These are phyloP conservation scores for Cymbopogon flexuosus DNA, from an alignment of 202 grass and related monocot species.

Conservation along the genomic window DNA sequence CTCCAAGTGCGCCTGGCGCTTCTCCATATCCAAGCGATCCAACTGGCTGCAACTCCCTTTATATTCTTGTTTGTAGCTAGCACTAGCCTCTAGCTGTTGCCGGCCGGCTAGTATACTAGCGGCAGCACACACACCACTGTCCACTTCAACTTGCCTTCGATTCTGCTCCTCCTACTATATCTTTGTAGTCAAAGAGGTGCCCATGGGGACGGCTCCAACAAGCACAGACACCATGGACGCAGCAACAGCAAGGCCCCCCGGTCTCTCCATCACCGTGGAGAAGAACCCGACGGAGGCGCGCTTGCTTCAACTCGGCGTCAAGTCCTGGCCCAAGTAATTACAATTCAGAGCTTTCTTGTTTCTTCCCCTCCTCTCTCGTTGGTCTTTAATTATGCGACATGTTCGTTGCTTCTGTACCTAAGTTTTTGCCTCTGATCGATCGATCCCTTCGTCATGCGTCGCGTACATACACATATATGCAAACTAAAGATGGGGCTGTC, in stretches of 20 bases:
- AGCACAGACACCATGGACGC: slow-evolving; percentile 41
- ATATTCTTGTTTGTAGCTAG: background rate
- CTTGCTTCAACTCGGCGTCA: slow-evolving; percentile 59
- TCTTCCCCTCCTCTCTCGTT: background rate
- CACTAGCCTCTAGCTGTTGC: background rate
- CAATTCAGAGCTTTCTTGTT: background rate
- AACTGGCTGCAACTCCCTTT: background rate
- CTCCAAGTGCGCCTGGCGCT: slow-evolving; percentile 19
- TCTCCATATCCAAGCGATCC: slow-evolving; percentile 5
- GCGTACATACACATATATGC: too few relatives aligned
- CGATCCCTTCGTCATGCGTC: background rate
- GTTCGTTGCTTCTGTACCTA: background rate
- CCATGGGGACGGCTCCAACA: slow-evolving; percentile 46
- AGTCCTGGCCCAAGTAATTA: slow-evolving; percentile 67
- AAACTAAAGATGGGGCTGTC: slow-evolving; percentile 60
- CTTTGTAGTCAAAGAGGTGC: background rate
- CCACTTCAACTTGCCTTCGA: background rate
- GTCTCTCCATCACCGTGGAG: slow-evolving; percentile 54
- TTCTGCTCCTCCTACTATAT: background rate
- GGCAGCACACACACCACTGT: background rate
- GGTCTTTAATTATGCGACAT: background rate
- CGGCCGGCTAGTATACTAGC: background rate
- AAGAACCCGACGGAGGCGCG: slow-evolving; percentile 50
- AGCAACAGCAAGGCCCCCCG: background rate
- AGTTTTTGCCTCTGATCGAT: background rate